Conservation (phyloP, 257 asterid species). For the Forsythia viridissima region DNA sequence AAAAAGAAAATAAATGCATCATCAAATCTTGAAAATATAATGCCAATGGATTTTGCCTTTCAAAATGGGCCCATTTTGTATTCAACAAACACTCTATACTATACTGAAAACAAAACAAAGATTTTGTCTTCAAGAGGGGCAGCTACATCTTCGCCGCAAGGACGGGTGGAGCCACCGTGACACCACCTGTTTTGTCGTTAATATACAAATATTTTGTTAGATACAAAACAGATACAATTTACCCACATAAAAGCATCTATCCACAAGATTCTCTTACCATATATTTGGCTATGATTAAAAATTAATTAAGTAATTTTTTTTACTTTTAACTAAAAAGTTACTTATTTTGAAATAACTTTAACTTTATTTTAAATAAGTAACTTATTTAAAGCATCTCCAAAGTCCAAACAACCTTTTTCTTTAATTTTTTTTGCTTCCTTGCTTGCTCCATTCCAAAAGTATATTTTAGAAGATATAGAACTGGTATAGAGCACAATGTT, state of each 20-base stretch:
- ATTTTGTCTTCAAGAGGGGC: constrained; percentile 39
- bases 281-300: no score
- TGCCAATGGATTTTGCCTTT: constrained; percentile 65
- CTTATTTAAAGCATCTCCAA: no score
- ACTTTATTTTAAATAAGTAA: no score
- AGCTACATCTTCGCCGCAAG: constrained; percentile 33
- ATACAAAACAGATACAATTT: background rate
- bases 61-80: constrained; percentile 48
- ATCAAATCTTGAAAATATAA: constrained; percentile 51
- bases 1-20: constrained; percentile 16
- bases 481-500: constrained; percentile 5
- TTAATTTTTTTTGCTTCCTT: no score
- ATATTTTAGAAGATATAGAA: no score
- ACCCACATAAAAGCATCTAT: background rate
- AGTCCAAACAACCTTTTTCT: no score
- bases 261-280: constrained; percentile 30
- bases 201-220: constrained; percentile 33
- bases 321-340: no score
- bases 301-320: background rate
- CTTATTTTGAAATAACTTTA: no score
- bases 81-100: constrained; percentile 43
- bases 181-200: constrained; percentile 41
- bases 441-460: no score
- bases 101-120: constrained; percentile 22
- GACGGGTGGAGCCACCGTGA: constrained; percentile 56